These are phyloP conservation scores for Alternaria sp. DNA, from an alignment of 2,329 filamentous ascomycete species.

Conservation along the genomic window DNA sequence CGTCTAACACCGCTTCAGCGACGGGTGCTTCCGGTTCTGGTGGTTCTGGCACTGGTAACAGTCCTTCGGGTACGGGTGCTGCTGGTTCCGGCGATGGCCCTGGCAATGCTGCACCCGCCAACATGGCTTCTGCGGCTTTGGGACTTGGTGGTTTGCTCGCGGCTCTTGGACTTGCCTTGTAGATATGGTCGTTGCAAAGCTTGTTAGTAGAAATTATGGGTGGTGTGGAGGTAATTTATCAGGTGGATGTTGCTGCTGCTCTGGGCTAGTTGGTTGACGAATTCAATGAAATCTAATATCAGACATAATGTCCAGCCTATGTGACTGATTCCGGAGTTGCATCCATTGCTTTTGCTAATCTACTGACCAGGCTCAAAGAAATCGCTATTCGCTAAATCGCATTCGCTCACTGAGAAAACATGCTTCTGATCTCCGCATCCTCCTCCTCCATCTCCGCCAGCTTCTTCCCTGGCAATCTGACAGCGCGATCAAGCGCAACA, in stretches of 20 bases:
- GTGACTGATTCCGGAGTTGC: not conserved
- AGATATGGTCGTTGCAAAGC: not conserved
- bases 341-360: not conserved
- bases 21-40: not conserved
- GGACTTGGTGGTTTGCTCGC: not conserved
- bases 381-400: not conserved
- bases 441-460: slow-evolving; percentile 27
- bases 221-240: not conserved
- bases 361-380: not conserved
- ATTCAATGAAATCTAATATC: not conserved
- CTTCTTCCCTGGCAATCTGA: slow-evolving; percentile 26
- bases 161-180: not conserved
- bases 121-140: not conserved
- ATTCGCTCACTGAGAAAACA: slow-evolving; percentile 13
- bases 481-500: slow-evolving; percentile 29
- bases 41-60: not conserved
- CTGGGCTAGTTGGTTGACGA: not conserved
- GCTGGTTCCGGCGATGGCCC: not conserved
- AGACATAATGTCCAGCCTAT: not conserved
- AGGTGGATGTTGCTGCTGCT: not conserved
- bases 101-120: not conserved
- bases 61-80: not conserved
- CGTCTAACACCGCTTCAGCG: not conserved
- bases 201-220: not conserved
- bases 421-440: slow-evolving; percentile 27